Evolutionary conservation across 2,329 filamentous ascomycete species (phyloP).

Genomic region (Fusarium tjaetaba): DNA sequence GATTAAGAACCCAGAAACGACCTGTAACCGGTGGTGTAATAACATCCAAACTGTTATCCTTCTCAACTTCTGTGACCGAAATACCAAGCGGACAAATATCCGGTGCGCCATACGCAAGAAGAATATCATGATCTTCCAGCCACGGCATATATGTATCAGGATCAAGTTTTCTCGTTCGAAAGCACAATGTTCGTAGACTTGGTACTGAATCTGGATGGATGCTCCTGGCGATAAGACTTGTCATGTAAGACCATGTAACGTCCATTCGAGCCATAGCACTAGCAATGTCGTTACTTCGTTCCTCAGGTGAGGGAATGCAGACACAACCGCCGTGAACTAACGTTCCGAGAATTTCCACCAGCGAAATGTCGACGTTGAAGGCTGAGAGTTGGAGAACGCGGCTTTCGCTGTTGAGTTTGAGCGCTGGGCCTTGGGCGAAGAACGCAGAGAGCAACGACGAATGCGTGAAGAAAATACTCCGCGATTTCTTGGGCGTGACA

Average conservation of each 20-base stretch:
- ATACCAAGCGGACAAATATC: conserved; percentile 63
- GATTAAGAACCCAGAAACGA: conserved; percentile 63
- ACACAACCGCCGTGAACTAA: conserved; percentile 67
- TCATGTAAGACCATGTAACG: conserved; percentile 65
- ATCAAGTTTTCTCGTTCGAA: conserved; percentile 61
- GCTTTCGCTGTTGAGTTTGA: conserved; percentile 60
- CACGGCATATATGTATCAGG: conserved; percentile 59
- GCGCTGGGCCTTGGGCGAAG: conserved; percentile 58
- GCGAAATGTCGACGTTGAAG: conserved; percentile 63
- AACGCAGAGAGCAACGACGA: conserved; percentile 65
- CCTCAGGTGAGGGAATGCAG: conserved; percentile 63
- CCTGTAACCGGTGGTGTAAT: conserved; percentile 61
- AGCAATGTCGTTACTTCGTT: conserved; percentile 60
- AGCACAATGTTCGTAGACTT: conserved; percentile 54
- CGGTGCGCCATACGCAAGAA: conserved; percentile 62
- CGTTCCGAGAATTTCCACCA: conserved; percentile 62
- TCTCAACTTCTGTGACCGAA: conserved; percentile 57
- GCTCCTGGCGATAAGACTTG: conserved; percentile 65
- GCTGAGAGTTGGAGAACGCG: conserved; percentile 66
- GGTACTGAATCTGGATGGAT: conserved; percentile 52
- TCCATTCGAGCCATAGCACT: conserved; percentile 61
- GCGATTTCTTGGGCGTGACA: conserved; percentile 65
- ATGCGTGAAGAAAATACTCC: conserved; percentile 72
- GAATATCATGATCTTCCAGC: conserved; percentile 56
- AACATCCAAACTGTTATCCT: conserved; percentile 50